These are phyloP conservation scores for Alopecurus myosuroides DNA, from an alignment of 176 grass and related monocot genomes.

Conservation along the genomic window DNA sequence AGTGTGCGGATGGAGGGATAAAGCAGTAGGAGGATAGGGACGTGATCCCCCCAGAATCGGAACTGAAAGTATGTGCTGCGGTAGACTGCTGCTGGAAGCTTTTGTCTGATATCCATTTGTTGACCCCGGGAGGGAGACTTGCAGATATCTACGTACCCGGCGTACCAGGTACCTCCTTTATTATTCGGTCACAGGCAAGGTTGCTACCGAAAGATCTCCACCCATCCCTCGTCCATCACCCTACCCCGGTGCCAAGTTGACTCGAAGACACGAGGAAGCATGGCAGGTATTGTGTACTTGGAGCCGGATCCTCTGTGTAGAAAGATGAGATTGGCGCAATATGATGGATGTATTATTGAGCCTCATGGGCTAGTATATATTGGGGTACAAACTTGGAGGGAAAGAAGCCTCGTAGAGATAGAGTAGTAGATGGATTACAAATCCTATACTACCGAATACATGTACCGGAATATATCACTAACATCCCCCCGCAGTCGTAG, in stretches of 20 bases:
- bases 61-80: constrained; percentile 18
- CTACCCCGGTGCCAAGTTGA: constrained; percentile 32
- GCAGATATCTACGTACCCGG: background rate
- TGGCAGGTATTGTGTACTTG: background rate
- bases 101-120: constrained; percentile 13
- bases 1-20: constrained; percentile 13
- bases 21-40: background rate
- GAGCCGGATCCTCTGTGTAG: too few relatives aligned
- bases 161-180: background rate
- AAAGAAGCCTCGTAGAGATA: too few relatives aligned
- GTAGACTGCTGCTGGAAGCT: background rate
- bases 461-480: too few relatives aligned
- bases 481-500: too few relatives aligned
- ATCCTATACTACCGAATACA: too few relatives aligned
- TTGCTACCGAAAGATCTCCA: constrained; percentile 38
- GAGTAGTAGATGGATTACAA: too few relatives aligned
- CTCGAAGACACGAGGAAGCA: background rate
- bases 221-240: constrained; percentile 2
- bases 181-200: background rate
- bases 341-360: too few relatives aligned
- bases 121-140: constrained; percentile 12
- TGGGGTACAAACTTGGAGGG: too few relatives aligned
- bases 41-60: constrained; percentile 15
- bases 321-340: too few relatives aligned
- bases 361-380: too few relatives aligned